Percentiles rank a stretch among this genome's conserved stretches.
phyloP scores from a whole-genome alignment of 768 basidiomycete species.

The Tulasnella sp. region DNA sequence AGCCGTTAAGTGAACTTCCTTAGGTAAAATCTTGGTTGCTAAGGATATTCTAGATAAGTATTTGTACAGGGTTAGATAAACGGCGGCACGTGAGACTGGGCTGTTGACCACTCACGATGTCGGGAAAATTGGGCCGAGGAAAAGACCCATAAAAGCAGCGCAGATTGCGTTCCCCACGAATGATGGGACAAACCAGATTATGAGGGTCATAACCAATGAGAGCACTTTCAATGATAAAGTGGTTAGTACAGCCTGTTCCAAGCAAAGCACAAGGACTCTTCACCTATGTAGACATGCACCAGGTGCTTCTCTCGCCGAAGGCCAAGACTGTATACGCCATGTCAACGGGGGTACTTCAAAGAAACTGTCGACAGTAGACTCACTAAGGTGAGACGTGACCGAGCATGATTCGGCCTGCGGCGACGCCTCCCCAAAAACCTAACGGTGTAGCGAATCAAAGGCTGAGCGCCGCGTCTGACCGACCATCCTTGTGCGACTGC shows the following conservation, averaged over 20 bases:
- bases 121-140: slow-evolving; percentile 4
- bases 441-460: too few relatives aligned
- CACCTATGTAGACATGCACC: not conserved
- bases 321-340: not conserved
- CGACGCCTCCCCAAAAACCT: slow-evolving; percentile 45
- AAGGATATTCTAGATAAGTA: not conserved
- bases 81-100: not conserved
- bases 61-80: not conserved
- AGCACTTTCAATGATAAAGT: not conserved
- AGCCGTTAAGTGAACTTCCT: not conserved
- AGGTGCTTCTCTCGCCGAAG: not conserved
- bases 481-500: too few relatives aligned
- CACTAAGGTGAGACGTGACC: slow-evolving; percentile 38
- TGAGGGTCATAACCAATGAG: slow-evolving; percentile 1
- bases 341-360: not conserved
- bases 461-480: too few relatives aligned
- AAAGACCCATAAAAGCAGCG: slow-evolving; percentile 4
- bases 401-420: slow-evolving; percentile 37
- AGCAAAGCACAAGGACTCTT: not conserved
- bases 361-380: slow-evolving; percentile 5
- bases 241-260: not conserved
- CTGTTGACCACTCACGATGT: not conserved
- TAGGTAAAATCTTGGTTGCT: not conserved
- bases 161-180: slow-evolving; percentile 7
- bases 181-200: slow-evolving; percentile 13